Evolutionary conservation across 148 eudicot species (phyloP).

Genomic region (Dianthus caryophyllus): DNA sequence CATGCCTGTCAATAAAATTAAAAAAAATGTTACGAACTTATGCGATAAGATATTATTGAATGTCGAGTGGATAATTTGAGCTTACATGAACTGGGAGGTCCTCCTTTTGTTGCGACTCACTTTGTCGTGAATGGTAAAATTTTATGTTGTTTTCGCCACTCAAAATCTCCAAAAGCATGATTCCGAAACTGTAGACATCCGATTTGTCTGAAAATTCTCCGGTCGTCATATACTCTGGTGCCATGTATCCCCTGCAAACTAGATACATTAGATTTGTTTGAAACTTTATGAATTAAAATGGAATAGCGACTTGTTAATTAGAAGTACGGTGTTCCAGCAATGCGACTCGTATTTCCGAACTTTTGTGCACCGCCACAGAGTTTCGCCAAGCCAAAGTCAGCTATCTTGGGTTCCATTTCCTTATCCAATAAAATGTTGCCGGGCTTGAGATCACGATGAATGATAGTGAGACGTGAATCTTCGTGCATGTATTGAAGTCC

Average conservation of each 20-base stretch:
- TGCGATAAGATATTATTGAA: background rate
- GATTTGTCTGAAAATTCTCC: conserved; percentile 12
- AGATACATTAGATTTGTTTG: background rate
- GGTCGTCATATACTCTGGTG: conserved; percentile 9
- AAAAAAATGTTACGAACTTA: background rate
- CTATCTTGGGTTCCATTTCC: conserved; percentile 7
- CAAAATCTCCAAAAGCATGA: conserved; percentile 8
- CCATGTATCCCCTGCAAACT: conserved; percentile 6
- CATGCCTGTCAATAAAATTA: conserved; percentile 13
- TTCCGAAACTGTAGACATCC: conserved; percentile 11
- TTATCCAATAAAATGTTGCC: conserved; percentile 7
- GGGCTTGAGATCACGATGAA: conserved; percentile 8
- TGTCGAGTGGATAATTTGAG: background rate
- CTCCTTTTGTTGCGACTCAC: background rate
- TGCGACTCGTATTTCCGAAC: conserved; percentile 40
- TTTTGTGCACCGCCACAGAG: conserved; percentile 19
- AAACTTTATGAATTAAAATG: too few relatives aligned
- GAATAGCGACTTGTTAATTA: background rate
- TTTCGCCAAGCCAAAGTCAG: conserved; percentile 14
- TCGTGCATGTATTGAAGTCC: conserved; percentile 22
- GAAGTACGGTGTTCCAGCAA: conserved; percentile 10
- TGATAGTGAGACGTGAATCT: conserved; percentile 10
- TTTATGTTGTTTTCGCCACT: background rate
- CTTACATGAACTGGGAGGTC: conserved; percentile 8
- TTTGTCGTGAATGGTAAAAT: background rate